Evolutionary conservation across 305 asterid genomes (phyloP).

Genomic region (Lippia alba): DNA sequence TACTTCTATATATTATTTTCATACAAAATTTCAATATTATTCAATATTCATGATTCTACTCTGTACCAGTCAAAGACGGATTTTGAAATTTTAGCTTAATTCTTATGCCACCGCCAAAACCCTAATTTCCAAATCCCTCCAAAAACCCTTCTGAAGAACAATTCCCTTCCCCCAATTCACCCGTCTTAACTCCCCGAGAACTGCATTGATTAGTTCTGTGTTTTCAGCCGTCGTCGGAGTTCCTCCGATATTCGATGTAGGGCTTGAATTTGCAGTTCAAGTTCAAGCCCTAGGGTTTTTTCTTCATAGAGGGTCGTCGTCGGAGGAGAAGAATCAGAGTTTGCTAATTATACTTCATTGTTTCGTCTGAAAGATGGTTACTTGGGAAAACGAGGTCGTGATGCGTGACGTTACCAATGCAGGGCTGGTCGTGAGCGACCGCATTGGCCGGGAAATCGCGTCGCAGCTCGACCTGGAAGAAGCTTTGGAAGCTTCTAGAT

Average conservation of each 20-base stretch:
- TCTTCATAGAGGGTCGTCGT: conserved; percentile 6
- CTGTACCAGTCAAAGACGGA: background rate
- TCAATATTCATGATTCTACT: too few relatives aligned
- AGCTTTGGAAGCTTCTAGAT: conserved; percentile 92
- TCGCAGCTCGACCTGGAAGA: conserved; percentile 91
- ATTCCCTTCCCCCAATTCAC: background rate
- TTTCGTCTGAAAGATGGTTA: conserved; percentile 40
- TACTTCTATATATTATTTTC: too few relatives aligned
- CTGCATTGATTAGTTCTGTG: conserved; percentile 1
- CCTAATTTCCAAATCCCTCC: conserved; percentile 42
- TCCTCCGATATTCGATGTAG: background rate
- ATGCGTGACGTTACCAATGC: conserved; percentile 94
- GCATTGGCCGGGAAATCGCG: conserved; percentile 74
- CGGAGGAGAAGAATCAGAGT: background rate
- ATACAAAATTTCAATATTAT: too few relatives aligned
- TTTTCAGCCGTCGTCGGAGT: background rate
- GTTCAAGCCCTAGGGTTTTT: conserved; percentile 37
- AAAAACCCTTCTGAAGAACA: conserved; percentile 4
- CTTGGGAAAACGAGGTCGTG: conserved; percentile 77
- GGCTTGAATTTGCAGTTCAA: conserved; percentile 33
- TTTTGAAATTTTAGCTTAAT: conserved; percentile 38
- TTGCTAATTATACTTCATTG: background rate
- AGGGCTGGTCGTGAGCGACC: conserved; percentile 84
- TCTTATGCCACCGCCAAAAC: conserved; percentile 51
- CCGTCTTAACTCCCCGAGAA: background rate